Conservation (phyloP, 495 filamentous ascomycete species). For the Penicillium fimorum region DNA sequence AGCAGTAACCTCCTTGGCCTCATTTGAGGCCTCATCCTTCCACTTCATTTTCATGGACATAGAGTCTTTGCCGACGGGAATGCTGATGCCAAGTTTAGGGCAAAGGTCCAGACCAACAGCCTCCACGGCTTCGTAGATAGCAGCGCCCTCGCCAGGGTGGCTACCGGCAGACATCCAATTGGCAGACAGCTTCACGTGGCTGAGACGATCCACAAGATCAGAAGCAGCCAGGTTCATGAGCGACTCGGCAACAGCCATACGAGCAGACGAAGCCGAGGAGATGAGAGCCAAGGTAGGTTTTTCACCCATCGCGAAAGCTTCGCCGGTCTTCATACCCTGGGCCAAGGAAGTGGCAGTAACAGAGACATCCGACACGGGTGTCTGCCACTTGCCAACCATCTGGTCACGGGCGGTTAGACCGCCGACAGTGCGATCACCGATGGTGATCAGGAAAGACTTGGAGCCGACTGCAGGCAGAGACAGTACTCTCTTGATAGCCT, state of each 20-base stretch:
- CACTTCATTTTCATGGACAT: constrained; percentile 99
- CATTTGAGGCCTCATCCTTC: constrained; percentile 68
- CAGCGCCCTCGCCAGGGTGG: constrained; percentile 91
- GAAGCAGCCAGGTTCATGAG: constrained; percentile 90
- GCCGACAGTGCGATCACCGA: constrained; percentile 87
- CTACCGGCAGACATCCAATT: constrained; percentile 99
- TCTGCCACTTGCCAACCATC: constrained; percentile 96
- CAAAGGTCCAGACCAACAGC: constrained; percentile 89
- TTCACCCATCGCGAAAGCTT: constrained; percentile 97
- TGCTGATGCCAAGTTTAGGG: constrained; percentile 80
- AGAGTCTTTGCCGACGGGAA: constrained; percentile 96
- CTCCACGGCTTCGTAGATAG: constrained; percentile 90
- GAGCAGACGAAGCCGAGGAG: constrained; percentile 85
- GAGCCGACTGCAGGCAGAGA: constrained; percentile 85
- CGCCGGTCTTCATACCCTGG: constrained; percentile 71
- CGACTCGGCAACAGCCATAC: constrained; percentile 95
- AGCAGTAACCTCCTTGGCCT: constrained; percentile 81
- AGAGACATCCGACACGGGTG: constrained; percentile 89
- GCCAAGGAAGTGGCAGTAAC: constrained; percentile 83
- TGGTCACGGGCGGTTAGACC: constrained; percentile 88
- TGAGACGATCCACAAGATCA: constrained; percentile 72
- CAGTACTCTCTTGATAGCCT: constrained; percentile 79
- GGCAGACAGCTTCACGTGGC: constrained; percentile 80
- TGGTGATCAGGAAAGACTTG: constrained; percentile 96
- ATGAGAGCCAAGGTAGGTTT: constrained; percentile 89